Evolutionary conservation across 495 filamentous ascomycete species (phyloP), one percentile per base, ranked within the genome.

Genomic region (Penicillium waksmanii): DNA sequence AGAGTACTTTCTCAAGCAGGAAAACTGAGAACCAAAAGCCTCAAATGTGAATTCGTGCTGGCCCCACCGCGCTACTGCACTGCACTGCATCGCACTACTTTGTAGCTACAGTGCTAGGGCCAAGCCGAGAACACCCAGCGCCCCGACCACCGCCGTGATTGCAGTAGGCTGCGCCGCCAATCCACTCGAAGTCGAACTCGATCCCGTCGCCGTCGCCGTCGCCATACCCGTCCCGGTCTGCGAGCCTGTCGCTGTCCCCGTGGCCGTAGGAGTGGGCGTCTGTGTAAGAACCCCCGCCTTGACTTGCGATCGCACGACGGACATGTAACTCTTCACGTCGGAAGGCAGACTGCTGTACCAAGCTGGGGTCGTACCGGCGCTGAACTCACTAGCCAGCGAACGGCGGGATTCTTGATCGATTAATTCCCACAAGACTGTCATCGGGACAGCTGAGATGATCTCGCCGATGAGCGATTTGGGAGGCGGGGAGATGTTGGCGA

Each of bases 271-370:
- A 2, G 57, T 57, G 19, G 66, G 57, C 9, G 66, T 69, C 8
- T 66, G 67, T 11, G 69, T 74, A 51, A 73, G 33, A 13, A 71
- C 73, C 11, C 73, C 69, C 2, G 35, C 66, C 8, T 61, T 40
- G 17, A 73, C 67, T 54, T 75, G 67, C 19, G 60, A 61, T 42
- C 62, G 66, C 34, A 74, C 73, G 25, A 64, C 63, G 3, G 67
- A 61, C 54, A 76, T 63, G 63, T 76, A 76, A 43, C 58, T 68
- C 60, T 74, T 69, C 18, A 71, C 68, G 13, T 69, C 66, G 0
- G 68, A 51, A 0, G 73, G 73, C 0, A 76, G 65, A 38, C 53
- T 61, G 36, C 31, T 46, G 21, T 76, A 76, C 73, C 71, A 76
- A 21, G 66, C 52, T 0, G 73, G 73, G 0, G 73, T 73, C 35